Evolutionary conservation across 495 filamentous ascomycete genomes (phyloP).

Genomic region (Sordaria brevicollis): DNA sequence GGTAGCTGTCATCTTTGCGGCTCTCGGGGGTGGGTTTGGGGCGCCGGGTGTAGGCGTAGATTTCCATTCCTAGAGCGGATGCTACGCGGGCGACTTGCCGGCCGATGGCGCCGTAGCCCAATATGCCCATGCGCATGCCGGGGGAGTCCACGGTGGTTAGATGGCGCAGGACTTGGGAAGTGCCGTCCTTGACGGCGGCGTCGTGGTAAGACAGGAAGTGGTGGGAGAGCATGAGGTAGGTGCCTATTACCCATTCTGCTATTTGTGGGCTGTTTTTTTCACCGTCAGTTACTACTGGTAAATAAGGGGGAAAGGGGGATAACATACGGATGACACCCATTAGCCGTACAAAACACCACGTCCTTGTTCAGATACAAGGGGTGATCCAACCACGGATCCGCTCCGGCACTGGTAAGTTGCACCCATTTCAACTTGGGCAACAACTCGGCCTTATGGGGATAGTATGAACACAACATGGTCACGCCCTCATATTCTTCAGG

Average conservation of each 20-base stretch:
- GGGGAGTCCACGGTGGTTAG: constrained; percentile 17
- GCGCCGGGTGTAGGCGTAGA: constrained; percentile 71
- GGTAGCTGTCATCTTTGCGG: constrained; percentile 54
- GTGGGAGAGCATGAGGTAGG: constrained; percentile 25
- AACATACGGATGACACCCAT: constrained; percentile 17
- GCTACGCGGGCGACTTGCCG: constrained; percentile 62
- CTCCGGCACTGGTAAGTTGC: constrained; percentile 22
- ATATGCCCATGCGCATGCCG: constrained; percentile 42
- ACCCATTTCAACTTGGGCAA: constrained; percentile 21
- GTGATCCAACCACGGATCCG: constrained; percentile 21
- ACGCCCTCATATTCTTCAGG: constrained; percentile 16
- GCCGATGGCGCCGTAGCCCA: constrained; percentile 72
- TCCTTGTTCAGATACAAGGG: constrained; percentile 17
- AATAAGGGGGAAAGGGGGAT: background rate
- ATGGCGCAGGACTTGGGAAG: background rate
- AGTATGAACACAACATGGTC: constrained; percentile 13
- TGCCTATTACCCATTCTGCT: constrained; percentile 35
- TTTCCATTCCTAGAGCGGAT: constrained; percentile 64
- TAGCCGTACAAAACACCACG: constrained; percentile 22
- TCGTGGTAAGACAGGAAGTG: constrained; percentile 1
- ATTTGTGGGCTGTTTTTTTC: constrained; percentile 23
- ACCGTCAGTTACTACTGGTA: no score
- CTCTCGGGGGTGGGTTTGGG: constrained; percentile 43
- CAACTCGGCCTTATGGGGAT: constrained; percentile 12
- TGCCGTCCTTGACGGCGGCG: background rate